A percentile compares a stretch with the other conserved stretches of the same genome.
Evolutionary conservation across 768 basidiomycete genomes (phyloP).

Genomic region (Mycena polygramma): DNA sequence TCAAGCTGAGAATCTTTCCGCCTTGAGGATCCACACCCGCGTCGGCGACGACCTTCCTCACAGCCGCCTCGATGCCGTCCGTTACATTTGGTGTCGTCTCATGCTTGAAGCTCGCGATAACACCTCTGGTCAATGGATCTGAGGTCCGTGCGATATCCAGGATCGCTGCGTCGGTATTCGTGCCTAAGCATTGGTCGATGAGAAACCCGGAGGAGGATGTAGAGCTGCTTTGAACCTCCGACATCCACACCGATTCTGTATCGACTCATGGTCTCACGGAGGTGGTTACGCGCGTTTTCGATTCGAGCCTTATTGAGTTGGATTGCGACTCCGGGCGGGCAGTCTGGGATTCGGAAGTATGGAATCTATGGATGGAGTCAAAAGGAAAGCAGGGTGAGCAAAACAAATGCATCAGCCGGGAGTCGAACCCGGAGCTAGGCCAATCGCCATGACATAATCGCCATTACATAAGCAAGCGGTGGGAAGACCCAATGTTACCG

Average conservation of each 20-base stretch:
- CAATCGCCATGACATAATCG: constrained; percentile 36
- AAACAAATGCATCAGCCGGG: constrained; percentile 60
- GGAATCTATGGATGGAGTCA: too few species aligned
- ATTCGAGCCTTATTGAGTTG: too few species aligned
- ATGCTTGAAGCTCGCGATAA: constrained; percentile 59
- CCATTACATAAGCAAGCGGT: constrained; percentile 37
- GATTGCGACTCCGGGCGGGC: too few species aligned
- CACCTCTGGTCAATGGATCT: constrained; percentile 48
- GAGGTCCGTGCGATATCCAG: constrained; percentile 46
- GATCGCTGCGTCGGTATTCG: constrained; percentile 52
- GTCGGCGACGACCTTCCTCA: constrained; percentile 58
- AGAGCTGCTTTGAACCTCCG: constrained; percentile 39
- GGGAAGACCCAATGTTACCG: constrained; percentile 92
- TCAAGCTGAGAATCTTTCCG: constrained; percentile 60
- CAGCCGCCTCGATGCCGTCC: constrained; percentile 67
- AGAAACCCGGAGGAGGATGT: not conserved
- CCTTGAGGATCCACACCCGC: constrained; percentile 49
- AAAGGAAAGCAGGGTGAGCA: not conserved
- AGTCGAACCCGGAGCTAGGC: constrained; percentile 74
- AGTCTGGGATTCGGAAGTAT: too few species aligned
- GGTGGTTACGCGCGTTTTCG: too few species aligned
- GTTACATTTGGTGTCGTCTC: constrained; percentile 72
- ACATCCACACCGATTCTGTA: constrained; percentile 53
- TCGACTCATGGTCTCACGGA: not conserved
- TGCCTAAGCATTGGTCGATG: constrained; percentile 42